Evolutionary conservation across 2,329 filamentous ascomycete species (phyloP), one percentile per base, ranked within the genome.

Genomic region (Trichoderma guizhouense): DNA sequence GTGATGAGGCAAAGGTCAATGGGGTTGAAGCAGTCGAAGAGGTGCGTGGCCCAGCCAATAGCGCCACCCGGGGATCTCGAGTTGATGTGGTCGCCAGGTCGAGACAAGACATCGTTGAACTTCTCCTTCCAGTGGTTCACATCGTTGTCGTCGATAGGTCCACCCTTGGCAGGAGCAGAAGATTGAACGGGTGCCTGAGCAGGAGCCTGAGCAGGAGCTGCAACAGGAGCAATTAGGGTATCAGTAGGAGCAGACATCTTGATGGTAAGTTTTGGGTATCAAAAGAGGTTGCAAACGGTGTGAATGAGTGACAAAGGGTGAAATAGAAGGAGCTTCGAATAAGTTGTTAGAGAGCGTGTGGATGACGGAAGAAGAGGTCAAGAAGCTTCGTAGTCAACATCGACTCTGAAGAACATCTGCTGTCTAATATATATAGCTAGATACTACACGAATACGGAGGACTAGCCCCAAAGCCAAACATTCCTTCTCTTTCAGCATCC

Each of bases 21-120:
- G 28, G 84, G 84, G 72, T 73, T 79, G 77, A 82, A 83, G 81
- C 84, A 86, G 71, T 80, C 80, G 60, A 84, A 86, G 76, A 86
- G 82, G 66, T 79, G 74, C 58, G 77, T 77, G 73, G 75, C 75
- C 84, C 84, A 86, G 11, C 81, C 71, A 75, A 81, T 78, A 0
- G 84, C 73, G 28, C 74, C 75, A 26, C 77, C 79, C 14, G 82
- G 78, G 1, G 84, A 84, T 71, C 78, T 79, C 73, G 82, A 82
- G 76, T 84, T 82, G 79, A 85, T 69, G 71, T 82, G 79, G 72
- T 84, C 83, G 70, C 79, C 76, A 5, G 84, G 82, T 21, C 80
- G 79, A 64, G 82, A 81, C 60, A 85, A 78, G 64, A 84, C 80
- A 12, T 82, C 79, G 76, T 85, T 85, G 78, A 85, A 78, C 18